phyloP scores from a whole-genome alignment of 2,329 filamentous ascomycete genomes.

The Diaporthe nobilis region DNA sequence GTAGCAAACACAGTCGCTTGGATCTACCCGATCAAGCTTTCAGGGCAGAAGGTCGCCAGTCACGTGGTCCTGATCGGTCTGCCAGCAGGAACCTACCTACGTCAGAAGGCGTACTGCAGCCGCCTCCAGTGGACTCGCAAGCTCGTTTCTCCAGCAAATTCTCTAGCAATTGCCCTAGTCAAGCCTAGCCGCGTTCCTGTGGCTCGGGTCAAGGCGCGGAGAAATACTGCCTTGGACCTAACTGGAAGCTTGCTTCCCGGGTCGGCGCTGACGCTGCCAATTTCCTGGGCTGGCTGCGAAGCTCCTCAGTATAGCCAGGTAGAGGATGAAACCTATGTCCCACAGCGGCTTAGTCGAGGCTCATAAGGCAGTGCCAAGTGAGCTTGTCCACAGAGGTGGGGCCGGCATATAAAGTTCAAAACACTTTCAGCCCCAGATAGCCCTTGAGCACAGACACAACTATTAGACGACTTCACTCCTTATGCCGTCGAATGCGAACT shows the following conservation, averaged over 20 bases:
- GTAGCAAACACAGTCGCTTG: not conserved
- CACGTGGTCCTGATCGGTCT: not conserved
- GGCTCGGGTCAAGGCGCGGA: not conserved
- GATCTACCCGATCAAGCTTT: conserved; percentile 1
- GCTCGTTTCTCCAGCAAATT: conserved; percentile 9
- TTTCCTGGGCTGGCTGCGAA: not conserved
- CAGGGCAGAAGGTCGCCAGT: not conserved
- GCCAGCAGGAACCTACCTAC: not conserved
- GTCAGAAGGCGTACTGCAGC: not conserved
- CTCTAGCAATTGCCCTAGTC: conserved; percentile 5
- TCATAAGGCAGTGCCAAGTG: conserved; percentile 25
- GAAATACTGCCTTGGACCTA: not conserved
- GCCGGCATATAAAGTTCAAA: conserved; percentile 35
- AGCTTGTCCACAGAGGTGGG: conserved; percentile 8
- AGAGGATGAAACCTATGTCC: conserved; percentile 28
- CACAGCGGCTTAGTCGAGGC: conserved; percentile 16
- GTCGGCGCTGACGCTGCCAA: conserved; percentile 16
- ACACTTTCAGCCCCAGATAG: conserved; percentile 30
- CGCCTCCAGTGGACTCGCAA: not conserved
- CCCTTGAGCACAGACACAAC: conserved; percentile 24
- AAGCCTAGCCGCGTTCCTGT: not conserved
- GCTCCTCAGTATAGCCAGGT: not conserved
- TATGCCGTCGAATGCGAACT: not conserved
- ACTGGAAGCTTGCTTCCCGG: conserved; percentile 6
- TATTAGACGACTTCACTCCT: conserved; percentile 14